phyloP scores from a whole-genome alignment of 108 stramenopile genomes.

The Aurantiochytrium sp. region DNA sequence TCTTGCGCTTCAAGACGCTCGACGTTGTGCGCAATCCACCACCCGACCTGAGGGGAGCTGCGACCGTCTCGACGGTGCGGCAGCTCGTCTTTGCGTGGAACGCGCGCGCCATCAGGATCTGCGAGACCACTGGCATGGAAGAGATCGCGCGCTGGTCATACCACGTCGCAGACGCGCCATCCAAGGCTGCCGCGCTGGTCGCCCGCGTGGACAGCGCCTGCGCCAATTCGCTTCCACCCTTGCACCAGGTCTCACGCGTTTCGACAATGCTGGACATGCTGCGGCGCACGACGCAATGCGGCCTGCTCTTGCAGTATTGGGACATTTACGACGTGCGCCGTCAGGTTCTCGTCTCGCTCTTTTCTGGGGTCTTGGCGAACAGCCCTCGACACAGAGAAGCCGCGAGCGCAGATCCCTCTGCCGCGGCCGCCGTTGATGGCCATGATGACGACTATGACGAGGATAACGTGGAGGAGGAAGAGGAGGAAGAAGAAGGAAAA shows the following conservation, averaged over 20 bases:
- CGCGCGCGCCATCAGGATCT: neutral
- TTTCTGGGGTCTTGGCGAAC: neutral
- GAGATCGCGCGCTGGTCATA: neutral
- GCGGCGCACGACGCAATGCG: neutral
- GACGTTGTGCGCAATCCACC: neutral
- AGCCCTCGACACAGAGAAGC: neutral
- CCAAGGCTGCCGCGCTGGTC: neutral
- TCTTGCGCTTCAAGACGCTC: neutral
- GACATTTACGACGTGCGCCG: neutral
- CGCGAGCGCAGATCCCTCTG: no score
- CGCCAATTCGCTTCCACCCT: neutral
- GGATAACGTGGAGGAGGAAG: no score
- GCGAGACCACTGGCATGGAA: neutral
- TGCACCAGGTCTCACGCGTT: neutral
- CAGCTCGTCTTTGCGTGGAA: constrained; percentile 9
- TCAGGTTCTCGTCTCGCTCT: neutral
- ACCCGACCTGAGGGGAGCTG: neutral
- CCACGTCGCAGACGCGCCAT: neutral
- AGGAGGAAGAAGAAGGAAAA: no score
- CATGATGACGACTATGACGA: no score
- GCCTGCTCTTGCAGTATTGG: neutral
- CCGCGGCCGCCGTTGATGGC: no score
- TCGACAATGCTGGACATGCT: neutral
- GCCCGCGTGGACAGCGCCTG: neutral
- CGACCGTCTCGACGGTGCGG: neutral